phyloP scores from a whole-genome alignment of 75 land plant genomes.

The Cryptomeria japonica region DNA sequence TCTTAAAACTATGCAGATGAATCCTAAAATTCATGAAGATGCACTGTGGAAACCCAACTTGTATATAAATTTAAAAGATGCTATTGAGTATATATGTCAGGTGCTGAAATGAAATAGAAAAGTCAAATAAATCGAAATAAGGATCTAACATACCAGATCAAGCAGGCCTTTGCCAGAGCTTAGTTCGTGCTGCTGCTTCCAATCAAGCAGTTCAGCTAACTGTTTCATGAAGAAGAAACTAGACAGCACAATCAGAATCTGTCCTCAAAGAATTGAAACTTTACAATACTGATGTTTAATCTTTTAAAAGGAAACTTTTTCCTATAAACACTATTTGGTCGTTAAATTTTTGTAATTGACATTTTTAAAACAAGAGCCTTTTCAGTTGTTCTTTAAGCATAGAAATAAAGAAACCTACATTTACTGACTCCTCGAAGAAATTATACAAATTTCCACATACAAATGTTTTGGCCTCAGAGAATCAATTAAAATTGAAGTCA shows the following conservation, averaged over 20 bases:
- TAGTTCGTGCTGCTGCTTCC: background rate
- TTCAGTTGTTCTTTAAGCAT: background rate
- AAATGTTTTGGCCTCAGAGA: too few relatives aligned
- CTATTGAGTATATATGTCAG: background rate
- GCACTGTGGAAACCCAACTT: too few relatives aligned
- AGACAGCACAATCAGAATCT: background rate
- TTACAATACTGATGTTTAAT: background rate
- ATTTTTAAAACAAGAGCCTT: background rate
- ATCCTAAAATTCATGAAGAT: too few relatives aligned
- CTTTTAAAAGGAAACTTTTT: background rate
- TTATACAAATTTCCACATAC: too few relatives aligned
- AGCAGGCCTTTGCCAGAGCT: background rate
- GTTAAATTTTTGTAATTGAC: background rate
- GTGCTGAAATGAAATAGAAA: background rate
- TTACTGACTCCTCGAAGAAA: background rate
- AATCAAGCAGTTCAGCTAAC: slow-evolving; percentile 8
- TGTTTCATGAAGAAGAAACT: slow-evolving; percentile 1
- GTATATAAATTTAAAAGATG: background rate
- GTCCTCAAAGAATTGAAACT: background rate
- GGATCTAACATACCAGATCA: background rate
- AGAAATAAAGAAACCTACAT: background rate
- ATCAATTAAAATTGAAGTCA: too few relatives aligned
- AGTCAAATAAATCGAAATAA: background rate
- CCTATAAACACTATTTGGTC: background rate
- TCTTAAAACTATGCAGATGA: too few relatives aligned